These are phyloP conservation scores for Plasmodium knowlesi DNA, from an alignment of 169 alveolate species.

Conservation along the genomic window DNA sequence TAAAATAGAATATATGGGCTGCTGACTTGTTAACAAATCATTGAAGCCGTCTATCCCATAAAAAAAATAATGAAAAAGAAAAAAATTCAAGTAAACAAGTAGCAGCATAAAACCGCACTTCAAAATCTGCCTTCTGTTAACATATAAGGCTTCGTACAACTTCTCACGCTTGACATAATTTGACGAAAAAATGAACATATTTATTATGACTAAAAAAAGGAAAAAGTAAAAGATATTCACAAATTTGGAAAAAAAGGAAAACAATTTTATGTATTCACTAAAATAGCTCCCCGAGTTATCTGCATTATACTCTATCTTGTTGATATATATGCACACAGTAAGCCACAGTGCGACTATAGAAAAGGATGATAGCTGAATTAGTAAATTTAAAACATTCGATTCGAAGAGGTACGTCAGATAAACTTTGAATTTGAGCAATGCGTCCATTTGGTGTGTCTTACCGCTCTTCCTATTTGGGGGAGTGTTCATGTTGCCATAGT, in stretches of 20 bases:
- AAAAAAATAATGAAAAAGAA: slow-evolving; percentile 55
- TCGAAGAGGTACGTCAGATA: slow-evolving; percentile 38
- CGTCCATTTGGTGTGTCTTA: not conserved
- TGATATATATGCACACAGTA: slow-evolving; percentile 34
- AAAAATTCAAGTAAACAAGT: slow-evolving; percentile 56
- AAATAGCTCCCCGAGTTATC: slow-evolving; percentile 11
- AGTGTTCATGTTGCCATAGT: not conserved
- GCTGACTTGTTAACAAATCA: slow-evolving; percentile 32
- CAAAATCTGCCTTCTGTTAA: slow-evolving; percentile 38
- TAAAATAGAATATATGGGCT: slow-evolving; percentile 42
- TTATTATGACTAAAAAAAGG: slow-evolving; percentile 36
- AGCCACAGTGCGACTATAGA: slow-evolving; percentile 31
- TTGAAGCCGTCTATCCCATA: slow-evolving; percentile 60
- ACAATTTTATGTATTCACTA: slow-evolving; percentile 10
- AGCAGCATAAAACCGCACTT: slow-evolving; percentile 22
- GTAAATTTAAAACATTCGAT: slow-evolving; percentile 29
- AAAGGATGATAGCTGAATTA: slow-evolving; percentile 14
- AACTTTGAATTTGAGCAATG: slow-evolving; percentile 24
- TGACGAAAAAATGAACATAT: slow-evolving; percentile 43
- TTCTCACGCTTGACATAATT: slow-evolving; percentile 41
- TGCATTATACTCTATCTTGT: slow-evolving; percentile 13
- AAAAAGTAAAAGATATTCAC: slow-evolving; percentile 37
- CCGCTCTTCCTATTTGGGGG: not conserved
- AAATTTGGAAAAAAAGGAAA: slow-evolving; percentile 17
- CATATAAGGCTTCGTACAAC: slow-evolving; percentile 48